A percentile compares a stretch with the other conserved stretches of the same genome.
Evolutionary conservation across 2,329 filamentous ascomycete species (phyloP).

Genomic region (Cadophora sp.): DNA sequence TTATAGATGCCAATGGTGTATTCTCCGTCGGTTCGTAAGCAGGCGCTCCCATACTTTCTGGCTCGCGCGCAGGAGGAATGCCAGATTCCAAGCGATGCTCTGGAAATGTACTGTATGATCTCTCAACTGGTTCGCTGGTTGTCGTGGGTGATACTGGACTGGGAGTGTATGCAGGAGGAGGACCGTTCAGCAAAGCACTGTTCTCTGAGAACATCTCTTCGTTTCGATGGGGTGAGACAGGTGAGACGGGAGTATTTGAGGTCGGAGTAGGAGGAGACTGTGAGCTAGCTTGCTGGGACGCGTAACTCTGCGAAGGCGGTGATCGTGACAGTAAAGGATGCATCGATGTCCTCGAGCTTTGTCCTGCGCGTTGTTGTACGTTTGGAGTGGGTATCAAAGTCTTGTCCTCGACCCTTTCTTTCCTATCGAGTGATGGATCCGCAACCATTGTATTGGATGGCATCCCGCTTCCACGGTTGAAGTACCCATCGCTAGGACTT

Average conservation of each 20-base stretch:
- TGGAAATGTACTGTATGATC: constrained; percentile 38
- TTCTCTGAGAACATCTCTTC: constrained; percentile 27
- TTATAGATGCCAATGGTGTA: constrained; percentile 30
- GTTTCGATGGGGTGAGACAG: constrained; percentile 26
- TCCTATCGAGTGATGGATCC: constrained; percentile 35
- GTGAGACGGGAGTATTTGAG: constrained; percentile 27
- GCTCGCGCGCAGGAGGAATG: constrained; percentile 28
- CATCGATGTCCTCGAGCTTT: constrained; percentile 28
- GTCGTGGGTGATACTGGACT: constrained; percentile 26
- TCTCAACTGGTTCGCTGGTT: constrained; percentile 4
- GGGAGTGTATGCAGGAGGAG: constrained; percentile 41
- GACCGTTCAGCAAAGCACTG: constrained; percentile 30
- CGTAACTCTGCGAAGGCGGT: constrained; percentile 33
- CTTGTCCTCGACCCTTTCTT: constrained; percentile 36
- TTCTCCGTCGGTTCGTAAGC: constrained; percentile 32
- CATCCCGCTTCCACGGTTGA: constrained; percentile 32
- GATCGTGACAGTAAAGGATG: constrained; percentile 31
- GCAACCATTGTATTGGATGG: constrained; percentile 33
- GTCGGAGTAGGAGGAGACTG: constrained; percentile 11
- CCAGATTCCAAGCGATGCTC: constrained; percentile 37
- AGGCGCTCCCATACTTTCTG: constrained; percentile 42
- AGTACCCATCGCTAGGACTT: constrained; percentile 43
- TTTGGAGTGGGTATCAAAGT: constrained; percentile 35
- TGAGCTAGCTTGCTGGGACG: constrained; percentile 28
- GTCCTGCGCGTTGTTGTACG: constrained; percentile 25